These are phyloP conservation scores for Hypoxylon crocopeplum DNA, from an alignment of 495 filamentous ascomycete species.

Conservation along the genomic window DNA sequence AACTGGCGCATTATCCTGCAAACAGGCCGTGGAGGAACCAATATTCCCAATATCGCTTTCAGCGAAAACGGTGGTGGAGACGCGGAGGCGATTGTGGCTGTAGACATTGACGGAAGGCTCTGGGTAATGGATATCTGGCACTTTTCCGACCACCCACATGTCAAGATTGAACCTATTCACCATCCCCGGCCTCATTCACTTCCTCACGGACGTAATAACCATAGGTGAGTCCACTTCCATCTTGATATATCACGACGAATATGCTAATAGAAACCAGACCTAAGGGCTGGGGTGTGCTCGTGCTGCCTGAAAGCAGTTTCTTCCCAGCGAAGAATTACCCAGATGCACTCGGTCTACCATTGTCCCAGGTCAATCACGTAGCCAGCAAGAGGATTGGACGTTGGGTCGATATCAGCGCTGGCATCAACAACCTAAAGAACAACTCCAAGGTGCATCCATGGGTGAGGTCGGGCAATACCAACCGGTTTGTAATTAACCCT, in stretches of 20 bases:
- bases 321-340: conserved; percentile 38
- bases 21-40: conserved; percentile 48
- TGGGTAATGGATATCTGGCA: conserved; percentile 73
- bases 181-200: background rate
- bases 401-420: conserved; percentile 32
- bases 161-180: conserved; percentile 17
- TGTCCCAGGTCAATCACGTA: conserved; percentile 20
- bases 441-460: conserved; percentile 36
- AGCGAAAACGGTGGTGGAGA: conserved; percentile 68
- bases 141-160: conserved; percentile 26
- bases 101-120: conserved; percentile 72
- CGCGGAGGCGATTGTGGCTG: conserved; percentile 71
- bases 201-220: background rate
- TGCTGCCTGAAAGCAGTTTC: conserved; percentile 53
- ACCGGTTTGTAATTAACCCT: conserved; percentile 22
- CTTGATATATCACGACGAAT: background rate
- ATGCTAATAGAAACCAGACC: conserved; percentile 24
- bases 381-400: conserved; percentile 8
- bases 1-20: conserved; percentile 52
- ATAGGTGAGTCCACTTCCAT: conserved; percentile 13
- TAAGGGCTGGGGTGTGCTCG: conserved; percentile 56
- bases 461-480: conserved; percentile 20
- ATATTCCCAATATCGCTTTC: conserved; percentile 84
- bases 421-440: conserved; percentile 29
- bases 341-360: conserved; percentile 45